A percentile compares a stretch with the other conserved stretches of the same genome.
Conservation (phyloP, 768 basidiomycete genomes). For the Ramaria rubella region DNA sequence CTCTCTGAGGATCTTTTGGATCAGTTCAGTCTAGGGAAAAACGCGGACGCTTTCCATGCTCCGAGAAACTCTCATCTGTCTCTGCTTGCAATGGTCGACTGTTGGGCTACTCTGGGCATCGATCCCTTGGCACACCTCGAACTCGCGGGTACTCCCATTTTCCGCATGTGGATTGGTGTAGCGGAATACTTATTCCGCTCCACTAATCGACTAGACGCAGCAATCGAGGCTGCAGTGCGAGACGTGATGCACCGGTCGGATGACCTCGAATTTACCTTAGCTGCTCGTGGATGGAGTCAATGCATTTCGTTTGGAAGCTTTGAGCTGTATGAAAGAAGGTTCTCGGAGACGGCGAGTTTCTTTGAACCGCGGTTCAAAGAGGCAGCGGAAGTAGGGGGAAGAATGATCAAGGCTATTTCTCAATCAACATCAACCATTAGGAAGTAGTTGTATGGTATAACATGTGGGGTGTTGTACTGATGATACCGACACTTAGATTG, state of each 20-base stretch:
- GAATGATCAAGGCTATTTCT: conserved; percentile 84
- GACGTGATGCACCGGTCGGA: conserved; percentile 80
- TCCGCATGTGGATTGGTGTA: conserved; percentile 94
- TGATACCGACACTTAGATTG: too few relatives aligned
- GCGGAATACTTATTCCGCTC: conserved; percentile 92
- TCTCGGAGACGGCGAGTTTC: conserved; percentile 72
- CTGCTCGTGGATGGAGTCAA: conserved; percentile 93
- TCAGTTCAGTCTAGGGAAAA: conserved; percentile 74
- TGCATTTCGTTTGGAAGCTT: conserved; percentile 90
- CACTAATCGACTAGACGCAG: conserved; percentile 49
- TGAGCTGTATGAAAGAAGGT: conserved; percentile 77
- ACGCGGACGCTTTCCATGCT: conserved; percentile 17
- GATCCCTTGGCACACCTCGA: conserved; percentile 87
- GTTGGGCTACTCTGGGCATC: conserved; percentile 84
- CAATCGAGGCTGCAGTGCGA: conserved; percentile 67
- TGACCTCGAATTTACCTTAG: conserved; percentile 91
- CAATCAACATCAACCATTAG: neutral
- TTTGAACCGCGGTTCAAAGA: conserved; percentile 87
- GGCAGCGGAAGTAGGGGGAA: conserved; percentile 69
- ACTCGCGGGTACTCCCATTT: conserved; percentile 92
- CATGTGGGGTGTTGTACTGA: neutral
- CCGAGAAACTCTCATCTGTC: conserved; percentile 81
- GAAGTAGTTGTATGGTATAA: neutral
- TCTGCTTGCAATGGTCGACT: conserved; percentile 96
- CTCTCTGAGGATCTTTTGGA: conserved; percentile 82